phyloP scores from a whole-genome alignment of 1,284 basidiomycete species.

The Cryptococcus sp. region DNA sequence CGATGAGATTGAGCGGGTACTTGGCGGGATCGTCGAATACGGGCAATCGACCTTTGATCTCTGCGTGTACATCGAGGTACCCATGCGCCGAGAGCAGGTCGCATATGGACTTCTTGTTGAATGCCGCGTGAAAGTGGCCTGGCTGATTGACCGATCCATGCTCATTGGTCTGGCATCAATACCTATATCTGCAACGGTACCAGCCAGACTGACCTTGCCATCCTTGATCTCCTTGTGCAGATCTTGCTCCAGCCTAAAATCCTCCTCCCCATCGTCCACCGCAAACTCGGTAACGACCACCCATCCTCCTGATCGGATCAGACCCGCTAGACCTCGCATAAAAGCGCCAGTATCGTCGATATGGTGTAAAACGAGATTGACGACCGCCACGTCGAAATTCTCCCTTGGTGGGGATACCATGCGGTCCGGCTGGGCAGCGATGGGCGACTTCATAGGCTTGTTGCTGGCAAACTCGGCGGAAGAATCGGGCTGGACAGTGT shows the following conservation, averaged over 20 bases:
- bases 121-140: conserved; percentile 18
- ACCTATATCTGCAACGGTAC: neutral
- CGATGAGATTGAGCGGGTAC: conserved; percentile 17
- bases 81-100: conserved; percentile 21
- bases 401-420: conserved; percentile 14
- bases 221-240: neutral
- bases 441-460: conserved; percentile 16
- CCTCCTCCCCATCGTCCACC: conserved; percentile 4
- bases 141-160: conserved; percentile 25
- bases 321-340: conserved; percentile 19
- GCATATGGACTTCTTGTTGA: conserved; percentile 12
- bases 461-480: conserved; percentile 5
- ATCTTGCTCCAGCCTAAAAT: neutral
- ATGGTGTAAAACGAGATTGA: conserved; percentile 37
- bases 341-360: conserved; percentile 26
- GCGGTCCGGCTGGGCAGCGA: conserved; percentile 11
- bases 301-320: conserved; percentile 25
- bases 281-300: conserved; percentile 34
- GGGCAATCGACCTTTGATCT: conserved; percentile 21
- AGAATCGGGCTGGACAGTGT: conserved; percentile 13
- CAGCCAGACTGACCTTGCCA: conserved; percentile 6
- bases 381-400: conserved; percentile 28
- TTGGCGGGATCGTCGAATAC: conserved; percentile 16
- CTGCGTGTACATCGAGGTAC: conserved; percentile 19
- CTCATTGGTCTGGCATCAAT: conserved; percentile 5